Percentiles rank a stretch among this genome's conserved stretches.
These are phyloP conservation scores for Fusarium nygamai DNA, from an alignment of 2,329 filamentous ascomycete species.

Conservation along the genomic window DNA sequence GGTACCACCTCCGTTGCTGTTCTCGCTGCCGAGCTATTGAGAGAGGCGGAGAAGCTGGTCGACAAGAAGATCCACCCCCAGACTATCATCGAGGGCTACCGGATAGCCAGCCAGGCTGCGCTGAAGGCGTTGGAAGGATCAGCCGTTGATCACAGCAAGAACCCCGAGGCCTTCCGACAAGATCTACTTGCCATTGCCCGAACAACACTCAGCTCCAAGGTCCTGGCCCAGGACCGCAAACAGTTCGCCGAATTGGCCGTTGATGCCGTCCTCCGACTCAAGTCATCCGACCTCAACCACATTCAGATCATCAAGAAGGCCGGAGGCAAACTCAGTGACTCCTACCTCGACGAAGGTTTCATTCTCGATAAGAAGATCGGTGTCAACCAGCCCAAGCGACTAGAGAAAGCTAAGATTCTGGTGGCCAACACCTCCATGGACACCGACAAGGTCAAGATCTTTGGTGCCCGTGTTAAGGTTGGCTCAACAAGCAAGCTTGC, in stretches of 20 bases:
- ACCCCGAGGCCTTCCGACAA: slow-evolving; percentile 84
- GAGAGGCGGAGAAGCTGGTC: slow-evolving; percentile 96
- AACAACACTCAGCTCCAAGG: slow-evolving; percentile 97
- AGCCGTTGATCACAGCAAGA: slow-evolving; percentile 89
- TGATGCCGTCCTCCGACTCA: slow-evolving; percentile 89
- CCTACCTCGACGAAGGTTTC: slow-evolving; percentile 97
- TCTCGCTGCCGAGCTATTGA: slow-evolving; percentile 90
- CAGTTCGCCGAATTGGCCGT: slow-evolving; percentile 91
- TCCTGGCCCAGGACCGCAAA: slow-evolving; percentile 90
- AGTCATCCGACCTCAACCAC: slow-evolving; percentile 92
- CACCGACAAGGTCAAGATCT: slow-evolving; percentile 99
- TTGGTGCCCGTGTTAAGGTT: slow-evolving; percentile 96
- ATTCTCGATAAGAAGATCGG: slow-evolving; percentile 99
- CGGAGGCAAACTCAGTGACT: slow-evolving; percentile 96
- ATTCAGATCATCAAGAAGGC: slow-evolving; percentile 99
- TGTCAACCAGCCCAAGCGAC: slow-evolving; percentile 95
- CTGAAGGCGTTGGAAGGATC: slow-evolving; percentile 83
- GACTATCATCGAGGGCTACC: slow-evolving; percentile 98
- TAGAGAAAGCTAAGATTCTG: slow-evolving; percentile 98
- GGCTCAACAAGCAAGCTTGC: slow-evolving; percentile 95
- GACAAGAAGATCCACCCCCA: slow-evolving; percentile 99
- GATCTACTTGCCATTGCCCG: slow-evolving; percentile 91
- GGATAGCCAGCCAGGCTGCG: slow-evolving; percentile 93
- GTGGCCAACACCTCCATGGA: slow-evolving; percentile 99
- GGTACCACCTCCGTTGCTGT: slow-evolving; percentile 98